Evolutionary conservation across 2,329 filamentous ascomycete genomes (phyloP), one percentile per base, ranked within the genome.

Genomic region (Diaporthe destruens): DNA sequence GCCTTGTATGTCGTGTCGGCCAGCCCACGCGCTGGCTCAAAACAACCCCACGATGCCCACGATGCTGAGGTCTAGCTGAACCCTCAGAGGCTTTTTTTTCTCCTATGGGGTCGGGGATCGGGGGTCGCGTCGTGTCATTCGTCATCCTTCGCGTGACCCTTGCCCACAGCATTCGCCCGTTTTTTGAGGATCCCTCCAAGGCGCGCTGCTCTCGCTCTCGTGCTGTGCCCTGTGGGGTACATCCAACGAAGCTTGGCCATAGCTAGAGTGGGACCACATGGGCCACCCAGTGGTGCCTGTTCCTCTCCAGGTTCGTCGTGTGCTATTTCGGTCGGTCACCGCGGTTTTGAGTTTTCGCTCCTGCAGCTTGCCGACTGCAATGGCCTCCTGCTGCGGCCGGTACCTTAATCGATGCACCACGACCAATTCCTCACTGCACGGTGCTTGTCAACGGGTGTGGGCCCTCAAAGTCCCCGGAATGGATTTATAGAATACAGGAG

Each of bases 1-100:
- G 68, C 68, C 49, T 70, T 71, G 56, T 71, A n/a, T 71, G 56
- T 71, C 47, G 56, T 71, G 56, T 71, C 56, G 56, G 56, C 25
- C 55, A 53, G 29, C n/a, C 61, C 61, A 66, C 23, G 47, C 61
- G 47, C 20, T 29, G 51, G 39, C 57, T 44, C 39, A 53, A 53
- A 53, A 53, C 34, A 66, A 36, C 61, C 61, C 61, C 61, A 66
- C 61, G 61, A 66, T 53, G 61, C n/a, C 44, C 61, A 66, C 61
- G 61, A 66, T 66, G 61, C 44, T 47, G 39, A 47, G 25, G 4
- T 47, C n/a, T n/a, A 66, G 61, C 61, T 66, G 61, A 53, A 53
- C 61, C 20, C 14, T n/a, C 61, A 23, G 20, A 9, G 61, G 16
- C n/a, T 39, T 39, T n/a, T 42, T 59, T 39, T 32, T 47, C 29